A percentile compares a stretch with the other conserved stretches of the same genome.
These are phyloP conservation scores for Backusella luteola DNA, from an alignment of 192 early-diverging fungal genomes.

Conservation along the genomic window DNA sequence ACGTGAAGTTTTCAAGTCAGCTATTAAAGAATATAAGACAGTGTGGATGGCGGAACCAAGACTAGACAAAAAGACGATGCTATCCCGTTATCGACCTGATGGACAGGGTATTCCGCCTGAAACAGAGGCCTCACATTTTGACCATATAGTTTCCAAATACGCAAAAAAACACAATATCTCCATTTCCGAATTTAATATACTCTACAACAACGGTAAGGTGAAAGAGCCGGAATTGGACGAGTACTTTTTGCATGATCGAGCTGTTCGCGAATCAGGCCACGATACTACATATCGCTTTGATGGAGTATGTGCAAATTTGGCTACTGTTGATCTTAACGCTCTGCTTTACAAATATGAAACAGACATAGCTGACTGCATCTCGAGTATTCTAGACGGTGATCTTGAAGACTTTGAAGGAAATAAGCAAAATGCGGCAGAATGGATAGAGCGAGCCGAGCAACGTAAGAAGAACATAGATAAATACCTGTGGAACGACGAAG, in stretches of 20 bases:
- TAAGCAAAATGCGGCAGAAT: constrained; percentile 50
- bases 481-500: constrained; percentile 83
- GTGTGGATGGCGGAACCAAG: constrained; percentile 89
- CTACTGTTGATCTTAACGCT: constrained; percentile 91
- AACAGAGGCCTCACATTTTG: constrained; percentile 91
- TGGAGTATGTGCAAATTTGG: constrained; percentile 84
- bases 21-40: constrained; percentile 88
- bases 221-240: constrained; percentile 83
- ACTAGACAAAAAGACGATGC: constrained; percentile 67
- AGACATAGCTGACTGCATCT: constrained; percentile 80
- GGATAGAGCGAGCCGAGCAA: constrained; percentile 62
- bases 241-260: constrained; percentile 98
- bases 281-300: constrained; percentile 96
- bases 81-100: constrained; percentile 84
- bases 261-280: constrained; percentile 95
- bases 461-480: constrained; percentile 68
- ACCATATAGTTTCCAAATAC: constrained; percentile 82
- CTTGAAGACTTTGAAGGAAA: constrained; percentile 33
- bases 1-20: constrained; percentile 60
- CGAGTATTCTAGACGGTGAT: constrained; percentile 54
- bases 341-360: constrained; percentile 96
- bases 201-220: constrained; percentile 70
- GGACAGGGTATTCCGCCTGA: constrained; percentile 97
- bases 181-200: constrained; percentile 69
- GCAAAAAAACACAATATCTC: constrained; percentile 63